Percentiles rank a stretch among this genome's conserved stretches.
Conservation (phyloP, 2,329 filamentous ascomycete genomes). For the Colletotrichum navitas region DNA sequence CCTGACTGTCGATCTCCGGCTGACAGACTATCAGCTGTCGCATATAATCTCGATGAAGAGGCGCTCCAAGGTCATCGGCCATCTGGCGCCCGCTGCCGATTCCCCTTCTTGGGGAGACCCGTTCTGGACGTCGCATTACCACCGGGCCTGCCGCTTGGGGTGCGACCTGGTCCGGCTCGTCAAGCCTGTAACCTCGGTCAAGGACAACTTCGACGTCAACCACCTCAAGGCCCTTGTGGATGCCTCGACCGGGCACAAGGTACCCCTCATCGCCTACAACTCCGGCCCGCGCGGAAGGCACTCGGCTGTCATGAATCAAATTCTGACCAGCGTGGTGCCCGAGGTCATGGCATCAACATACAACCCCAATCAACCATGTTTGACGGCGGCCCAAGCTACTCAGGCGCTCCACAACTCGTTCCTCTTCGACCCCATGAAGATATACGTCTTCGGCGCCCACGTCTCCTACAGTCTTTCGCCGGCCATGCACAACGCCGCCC, state of each 20-base stretch:
- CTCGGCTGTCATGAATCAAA: constrained; percentile 75
- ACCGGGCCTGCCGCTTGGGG: constrained; percentile 67
- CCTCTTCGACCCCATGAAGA: constrained; percentile 75
- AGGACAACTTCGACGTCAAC: constrained; percentile 73
- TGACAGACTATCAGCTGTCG: constrained; percentile 64
- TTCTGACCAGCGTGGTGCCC: constrained; percentile 72
- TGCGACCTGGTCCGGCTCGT: constrained; percentile 74
- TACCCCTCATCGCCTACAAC: constrained; percentile 74
- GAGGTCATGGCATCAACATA: constrained; percentile 49
- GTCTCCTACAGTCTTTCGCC: constrained; percentile 81
- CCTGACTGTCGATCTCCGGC: constrained; percentile 70
- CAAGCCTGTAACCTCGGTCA: constrained; percentile 66
- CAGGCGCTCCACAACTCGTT: constrained; percentile 75
- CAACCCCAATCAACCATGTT: constrained; percentile 45
- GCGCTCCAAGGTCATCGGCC: constrained; percentile 72
- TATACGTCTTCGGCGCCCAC: constrained; percentile 81
- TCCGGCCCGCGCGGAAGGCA: constrained; percentile 72
- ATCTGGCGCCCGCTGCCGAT: constrained; percentile 58
- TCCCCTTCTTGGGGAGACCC: constrained; percentile 67
- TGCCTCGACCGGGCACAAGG: constrained; percentile 54
- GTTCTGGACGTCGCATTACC: constrained; percentile 68
- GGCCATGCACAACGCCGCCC: constrained; percentile 81
- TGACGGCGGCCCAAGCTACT: constrained; percentile 75
- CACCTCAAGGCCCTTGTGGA: constrained; percentile 65
- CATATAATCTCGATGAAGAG: constrained; percentile 65